Conservation (phyloP, 805 yeast species). For the Ogataea allantospora region DNA sequence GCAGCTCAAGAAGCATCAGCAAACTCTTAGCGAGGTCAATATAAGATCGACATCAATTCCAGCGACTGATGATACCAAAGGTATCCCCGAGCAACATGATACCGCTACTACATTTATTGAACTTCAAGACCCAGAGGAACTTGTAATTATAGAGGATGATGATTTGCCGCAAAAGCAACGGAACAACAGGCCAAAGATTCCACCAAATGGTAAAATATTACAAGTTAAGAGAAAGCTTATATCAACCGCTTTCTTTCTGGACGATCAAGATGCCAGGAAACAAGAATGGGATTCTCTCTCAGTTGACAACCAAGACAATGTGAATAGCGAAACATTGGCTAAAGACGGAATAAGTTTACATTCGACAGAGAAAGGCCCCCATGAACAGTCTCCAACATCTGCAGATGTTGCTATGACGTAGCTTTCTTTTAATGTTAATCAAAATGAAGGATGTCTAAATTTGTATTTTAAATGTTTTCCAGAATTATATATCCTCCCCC, state of each 20-base stretch:
- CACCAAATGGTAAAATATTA: constrained; percentile 86
- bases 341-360: too few relatives aligned
- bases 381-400: too few relatives aligned
- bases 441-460: too few relatives aligned
- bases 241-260: constrained; percentile 53
- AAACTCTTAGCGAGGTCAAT: constrained; percentile 9
- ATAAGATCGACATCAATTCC: background rate
- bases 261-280: constrained; percentile 32
- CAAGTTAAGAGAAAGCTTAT: constrained; percentile 63
- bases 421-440: too few relatives aligned
- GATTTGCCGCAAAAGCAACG: constrained; percentile 79
- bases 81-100: constrained; percentile 5
- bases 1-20: constrained; percentile 43
- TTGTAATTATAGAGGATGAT: constrained; percentile 75
- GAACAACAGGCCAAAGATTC: constrained; percentile 72
- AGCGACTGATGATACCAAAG: background rate
- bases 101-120: constrained; percentile 22
- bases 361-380: too few relatives aligned
- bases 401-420: too few relatives aligned
- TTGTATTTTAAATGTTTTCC: constrained; percentile 1
- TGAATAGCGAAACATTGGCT: too few relatives aligned
- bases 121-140: constrained; percentile 37
- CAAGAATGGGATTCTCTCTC: background rate
- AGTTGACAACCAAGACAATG: background rate
- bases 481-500: constrained; percentile 38